These are phyloP conservation scores for Paragyromitra xinjiangensis DNA, from an alignment of 495 filamentous ascomycete genomes.

Conservation along the genomic window DNA sequence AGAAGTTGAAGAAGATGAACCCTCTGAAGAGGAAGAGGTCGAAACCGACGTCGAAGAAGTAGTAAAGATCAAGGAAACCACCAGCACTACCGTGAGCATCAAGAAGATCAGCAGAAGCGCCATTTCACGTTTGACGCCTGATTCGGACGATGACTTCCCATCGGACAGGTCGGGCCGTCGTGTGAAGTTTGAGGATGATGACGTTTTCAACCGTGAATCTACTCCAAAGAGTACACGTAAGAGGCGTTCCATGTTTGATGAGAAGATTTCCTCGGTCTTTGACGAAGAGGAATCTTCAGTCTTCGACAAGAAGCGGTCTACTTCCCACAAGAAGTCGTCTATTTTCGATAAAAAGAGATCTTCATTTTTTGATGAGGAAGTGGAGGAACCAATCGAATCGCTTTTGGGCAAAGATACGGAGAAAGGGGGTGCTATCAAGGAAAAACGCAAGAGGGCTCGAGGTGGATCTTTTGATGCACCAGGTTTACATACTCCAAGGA, in stretches of 20 bases:
- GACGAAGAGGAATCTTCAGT: neutral
- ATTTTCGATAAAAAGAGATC: constrained; percentile 10
- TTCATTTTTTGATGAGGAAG: constrained; percentile 18
- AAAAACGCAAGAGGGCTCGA: constrained; percentile 37
- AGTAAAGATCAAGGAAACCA: constrained; percentile 4
- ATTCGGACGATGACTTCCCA: constrained; percentile 46
- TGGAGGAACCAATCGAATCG: neutral
- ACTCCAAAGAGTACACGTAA: constrained; percentile 29
- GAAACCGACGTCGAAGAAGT: constrained; percentile 63
- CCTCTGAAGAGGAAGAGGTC: constrained; percentile 62
- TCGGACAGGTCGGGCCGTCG: constrained; percentile 4
- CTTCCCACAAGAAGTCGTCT: constrained; percentile 1
- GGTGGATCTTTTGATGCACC: constrained; percentile 28
- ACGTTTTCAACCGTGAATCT: constrained; percentile 24
- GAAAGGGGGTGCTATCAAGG: constrained; percentile 2
- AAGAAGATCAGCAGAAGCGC: constrained; percentile 34
- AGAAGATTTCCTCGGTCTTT: constrained; percentile 4
- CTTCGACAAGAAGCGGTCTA: neutral
- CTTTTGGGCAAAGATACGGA: constrained; percentile 6
- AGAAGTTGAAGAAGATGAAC: neutral
- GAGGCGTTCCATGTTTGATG: constrained; percentile 13
- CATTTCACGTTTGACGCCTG: constrained; percentile 48
- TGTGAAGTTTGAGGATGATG: constrained; percentile 25
- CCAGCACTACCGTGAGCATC: neutral
- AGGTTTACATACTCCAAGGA: constrained; percentile 21